These are phyloP conservation scores for Polytrichum commune DNA, from an alignment of 225 moss, liverwort and hornwort species.

Conservation along the genomic window DNA sequence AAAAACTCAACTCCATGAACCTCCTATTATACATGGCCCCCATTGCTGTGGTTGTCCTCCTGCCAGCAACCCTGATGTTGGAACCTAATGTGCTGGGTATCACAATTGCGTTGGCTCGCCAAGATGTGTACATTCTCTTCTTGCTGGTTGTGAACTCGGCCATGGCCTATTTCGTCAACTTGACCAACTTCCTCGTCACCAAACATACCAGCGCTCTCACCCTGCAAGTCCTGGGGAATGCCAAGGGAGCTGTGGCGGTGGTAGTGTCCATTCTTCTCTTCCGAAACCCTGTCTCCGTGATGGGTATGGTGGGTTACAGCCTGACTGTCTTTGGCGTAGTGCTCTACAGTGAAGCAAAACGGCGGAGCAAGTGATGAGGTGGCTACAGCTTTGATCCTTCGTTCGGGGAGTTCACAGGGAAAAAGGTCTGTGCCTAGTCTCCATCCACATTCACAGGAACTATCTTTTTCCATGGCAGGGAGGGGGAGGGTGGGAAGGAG, in stretches of 20 bases:
- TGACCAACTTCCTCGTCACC: constrained; percentile 96
- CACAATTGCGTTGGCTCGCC: constrained; percentile 62
- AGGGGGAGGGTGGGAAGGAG: neutral
- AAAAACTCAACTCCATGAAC: constrained; percentile 99
- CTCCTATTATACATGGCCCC: constrained; percentile 96
- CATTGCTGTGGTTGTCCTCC: constrained; percentile 81
- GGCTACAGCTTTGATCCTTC: neutral
- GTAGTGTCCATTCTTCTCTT: constrained; percentile 95
- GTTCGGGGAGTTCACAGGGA: neutral
- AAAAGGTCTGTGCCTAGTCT: neutral
- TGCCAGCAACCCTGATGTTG: constrained; percentile 77
- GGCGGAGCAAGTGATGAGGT: constrained; percentile 61
- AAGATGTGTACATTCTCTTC: constrained; percentile 65
- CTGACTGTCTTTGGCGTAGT: constrained; percentile 91
- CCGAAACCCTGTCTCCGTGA: constrained; percentile 84
- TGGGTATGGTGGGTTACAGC: constrained; percentile 87
- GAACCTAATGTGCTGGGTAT: constrained; percentile 91
- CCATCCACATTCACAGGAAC: neutral
- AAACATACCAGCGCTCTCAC: constrained; percentile 96
- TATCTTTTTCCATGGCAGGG: neutral
- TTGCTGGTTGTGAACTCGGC: constrained; percentile 78
- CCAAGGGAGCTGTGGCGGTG: constrained; percentile 95
- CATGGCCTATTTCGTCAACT: constrained; percentile 97
- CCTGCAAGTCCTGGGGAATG: constrained; percentile 94
- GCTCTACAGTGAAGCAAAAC: constrained; percentile 95